Conservation (phyloP, 2,329 filamentous ascomycete genomes). For the Colletotrichum incanum region DNA sequence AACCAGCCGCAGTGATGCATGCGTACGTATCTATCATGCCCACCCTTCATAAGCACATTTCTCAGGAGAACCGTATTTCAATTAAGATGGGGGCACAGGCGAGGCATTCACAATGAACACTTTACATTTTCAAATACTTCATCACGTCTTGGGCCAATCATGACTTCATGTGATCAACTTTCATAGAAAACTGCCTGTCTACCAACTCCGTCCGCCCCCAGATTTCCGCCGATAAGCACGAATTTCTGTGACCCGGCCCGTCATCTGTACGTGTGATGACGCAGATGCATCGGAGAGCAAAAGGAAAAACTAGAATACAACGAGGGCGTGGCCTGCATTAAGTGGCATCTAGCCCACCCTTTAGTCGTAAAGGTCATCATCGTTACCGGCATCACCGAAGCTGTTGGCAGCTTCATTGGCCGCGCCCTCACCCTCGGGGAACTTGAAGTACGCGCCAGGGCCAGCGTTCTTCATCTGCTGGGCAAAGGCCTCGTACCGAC, state of each 20-base stretch:
- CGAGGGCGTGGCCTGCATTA: constrained; percentile 32
- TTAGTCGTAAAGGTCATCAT: constrained; percentile 98
- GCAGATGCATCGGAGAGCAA: constrained; percentile 53
- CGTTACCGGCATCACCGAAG: constrained; percentile 90
- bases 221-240: constrained; percentile 26
- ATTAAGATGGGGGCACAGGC: neutral
- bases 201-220: constrained; percentile 44
- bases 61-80: too few species aligned
- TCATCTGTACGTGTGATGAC: constrained; percentile 46
- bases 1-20: too few species aligned
- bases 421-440: constrained; percentile 82
- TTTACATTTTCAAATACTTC: too few species aligned
- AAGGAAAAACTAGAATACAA: constrained; percentile 66
- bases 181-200: constrained; percentile 43
- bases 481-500: constrained; percentile 97
- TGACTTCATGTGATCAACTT: constrained; percentile 21
- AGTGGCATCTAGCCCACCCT: constrained; percentile 48
- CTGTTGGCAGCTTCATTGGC: constrained; percentile 72
- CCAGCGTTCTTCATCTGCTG: constrained; percentile 99
- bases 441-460: constrained; percentile 98
- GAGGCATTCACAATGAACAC: too few species aligned
- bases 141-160: neutral
- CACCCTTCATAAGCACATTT: too few species aligned
- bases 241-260: constrained; percentile 26
- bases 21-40: too few species aligned